Base-by-base conservation (phyloP, 1,139 yeast genomes). In the Candida pseudoviswanathii region DNA sequence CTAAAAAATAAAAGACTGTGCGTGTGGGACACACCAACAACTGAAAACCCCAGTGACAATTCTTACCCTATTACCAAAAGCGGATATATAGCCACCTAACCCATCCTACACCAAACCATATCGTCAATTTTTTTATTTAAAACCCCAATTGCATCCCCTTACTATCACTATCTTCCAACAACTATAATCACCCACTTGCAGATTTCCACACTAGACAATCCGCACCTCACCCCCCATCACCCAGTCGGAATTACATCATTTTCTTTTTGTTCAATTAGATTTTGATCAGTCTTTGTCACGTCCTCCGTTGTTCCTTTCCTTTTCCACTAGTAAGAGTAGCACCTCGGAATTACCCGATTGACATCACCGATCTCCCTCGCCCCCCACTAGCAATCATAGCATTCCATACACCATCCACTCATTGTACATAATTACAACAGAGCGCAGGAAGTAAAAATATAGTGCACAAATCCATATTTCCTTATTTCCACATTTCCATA, bases 391-490 rank as follows among this genome's bases (percentile, higher is more conserved):
- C 33, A 31, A 32, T 16, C 16, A 16, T 16, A 16, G 16, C 16
- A 16, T 16, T 16, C 16, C 16, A 16, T 16, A 16, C 16, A 16
- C 16, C 16, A 16, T 16, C 16, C 16, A 16, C 16, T 16, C 16
- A 16, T 16, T 16, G 34, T 32, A 16, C 31, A 29, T 6, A 7
- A 29, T 11, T 32, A 21, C 16, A 32, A 10, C 34, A 32, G 11
- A 30, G 33, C 9, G 33, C 33, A 30, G 33, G n/a, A 30, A 11
- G n/a, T 9, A 30, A 30, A 30, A 30, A 30, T 9, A 10, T n/a
- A 32, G 11, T 36, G 27, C 39, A 36, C 39, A 36, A 22, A 36
- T 36, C 39, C 39, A 22, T 9, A 36, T 36, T 22, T 36, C 39
- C 38, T 6, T 26, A 34, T 21, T 21, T 34, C 38, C 38, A 8